Evolutionary conservation across 1,284 basidiomycete genomes (phyloP).

Genomic region (Rhodotorula sp.): DNA sequence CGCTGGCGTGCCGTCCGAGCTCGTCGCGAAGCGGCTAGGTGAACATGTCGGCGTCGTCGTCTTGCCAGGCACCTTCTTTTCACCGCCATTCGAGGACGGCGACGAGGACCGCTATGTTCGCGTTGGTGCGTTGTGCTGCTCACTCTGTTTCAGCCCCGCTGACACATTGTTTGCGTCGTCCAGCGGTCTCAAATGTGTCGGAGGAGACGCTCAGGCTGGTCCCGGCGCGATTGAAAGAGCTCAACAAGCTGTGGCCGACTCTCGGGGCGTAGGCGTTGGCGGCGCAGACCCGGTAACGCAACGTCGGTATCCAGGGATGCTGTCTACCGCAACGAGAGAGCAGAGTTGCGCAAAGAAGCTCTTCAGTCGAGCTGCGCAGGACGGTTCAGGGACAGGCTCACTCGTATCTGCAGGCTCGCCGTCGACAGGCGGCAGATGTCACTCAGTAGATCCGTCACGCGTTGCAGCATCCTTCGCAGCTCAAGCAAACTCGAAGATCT

Average conservation of each 20-base stretch:
- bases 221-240: constrained; percentile 59
- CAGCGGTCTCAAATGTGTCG: constrained; percentile 70
- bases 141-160: not conserved
- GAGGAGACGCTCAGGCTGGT: constrained; percentile 61
- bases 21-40: constrained; percentile 63
- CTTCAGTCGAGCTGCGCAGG: too few relatives aligned
- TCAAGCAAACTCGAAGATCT: too few relatives aligned
- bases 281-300: too few relatives aligned
- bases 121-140: constrained; percentile 28
- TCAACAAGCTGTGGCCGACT: constrained; percentile 47
- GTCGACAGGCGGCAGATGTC: too few relatives aligned
- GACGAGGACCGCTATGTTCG: constrained; percentile 63
- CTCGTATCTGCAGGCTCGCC: too few relatives aligned
- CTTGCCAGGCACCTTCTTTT: constrained; percentile 70
- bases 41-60: constrained; percentile 63
- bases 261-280: not conserved
- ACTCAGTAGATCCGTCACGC: too few relatives aligned
- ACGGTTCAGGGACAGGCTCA: too few relatives aligned
- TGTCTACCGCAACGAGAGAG: too few relatives aligned
- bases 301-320: too few relatives aligned
- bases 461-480: too few relatives aligned
- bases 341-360: too few relatives aligned
- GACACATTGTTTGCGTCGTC: not conserved
- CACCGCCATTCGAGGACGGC: constrained; percentile 46
- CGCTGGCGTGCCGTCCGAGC: constrained; percentile 36